These are phyloP conservation scores for Kazachstania viticola DNA, from an alignment of 805 yeast species.

Conservation along the genomic window DNA sequence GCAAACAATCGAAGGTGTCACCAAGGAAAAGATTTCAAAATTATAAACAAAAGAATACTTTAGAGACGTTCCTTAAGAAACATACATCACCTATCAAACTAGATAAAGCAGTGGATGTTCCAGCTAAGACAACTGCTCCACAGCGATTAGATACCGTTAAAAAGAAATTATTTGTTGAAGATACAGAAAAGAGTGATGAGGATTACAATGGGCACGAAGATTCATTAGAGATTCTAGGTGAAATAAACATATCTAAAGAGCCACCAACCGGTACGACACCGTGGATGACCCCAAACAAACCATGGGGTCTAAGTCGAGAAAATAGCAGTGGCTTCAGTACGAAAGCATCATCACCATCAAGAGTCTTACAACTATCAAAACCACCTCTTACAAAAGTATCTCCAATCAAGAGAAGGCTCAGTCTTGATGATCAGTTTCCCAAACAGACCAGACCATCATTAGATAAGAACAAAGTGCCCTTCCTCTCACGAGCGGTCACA, in stretches of 20 bases:
- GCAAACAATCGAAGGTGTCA: constrained; percentile 2
- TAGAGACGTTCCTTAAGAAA: constrained; percentile 13
- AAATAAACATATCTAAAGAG: not conserved
- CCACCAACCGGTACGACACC: not conserved
- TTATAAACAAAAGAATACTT: constrained; percentile 15
- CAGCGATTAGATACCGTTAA: too few species aligned
- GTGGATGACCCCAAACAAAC: not conserved
- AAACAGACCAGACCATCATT: too few species aligned
- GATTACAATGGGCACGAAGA: constrained; percentile 5
- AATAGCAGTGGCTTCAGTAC: not conserved
- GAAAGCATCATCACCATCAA: too few species aligned
- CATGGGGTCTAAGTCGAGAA: not conserved
- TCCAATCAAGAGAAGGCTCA: too few species aligned
- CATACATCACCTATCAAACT: constrained; percentile 13
- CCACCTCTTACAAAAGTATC: too few species aligned
- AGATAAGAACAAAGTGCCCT: too few species aligned
- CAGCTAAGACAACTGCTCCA: not conserved
- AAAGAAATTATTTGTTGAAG: constrained; percentile 17
- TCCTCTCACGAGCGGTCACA: too few species aligned
- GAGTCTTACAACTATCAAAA: too few species aligned
- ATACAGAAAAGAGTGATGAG: constrained; percentile 4
- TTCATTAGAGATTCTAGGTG: constrained; percentile 15
- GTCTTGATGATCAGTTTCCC: too few species aligned
- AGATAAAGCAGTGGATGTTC: not conserved
- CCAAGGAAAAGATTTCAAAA: constrained; percentile 5